Evolutionary conservation across 768 basidiomycete genomes (phyloP).

Genomic region (Mycena polygramma): DNA sequence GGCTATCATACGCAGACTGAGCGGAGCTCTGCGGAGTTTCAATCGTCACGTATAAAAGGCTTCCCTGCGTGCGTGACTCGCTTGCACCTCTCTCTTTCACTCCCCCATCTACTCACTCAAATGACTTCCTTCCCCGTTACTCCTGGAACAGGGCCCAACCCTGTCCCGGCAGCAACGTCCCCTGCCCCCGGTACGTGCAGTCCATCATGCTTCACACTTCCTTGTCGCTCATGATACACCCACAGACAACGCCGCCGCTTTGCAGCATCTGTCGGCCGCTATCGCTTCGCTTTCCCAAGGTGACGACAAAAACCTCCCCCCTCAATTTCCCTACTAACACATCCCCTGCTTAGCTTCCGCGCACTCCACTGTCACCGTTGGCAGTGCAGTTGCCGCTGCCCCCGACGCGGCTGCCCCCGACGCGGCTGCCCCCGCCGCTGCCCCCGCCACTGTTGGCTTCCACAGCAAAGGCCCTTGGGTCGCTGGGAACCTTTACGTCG

Average conservation of each 20-base stretch:
- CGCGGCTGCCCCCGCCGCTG: neutral
- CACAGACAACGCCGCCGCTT: neutral
- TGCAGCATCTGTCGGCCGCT: neutral
- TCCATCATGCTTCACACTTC: neutral
- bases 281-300: no score
- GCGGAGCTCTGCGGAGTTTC: no score
- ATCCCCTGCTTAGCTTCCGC: no score
- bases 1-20: no score
- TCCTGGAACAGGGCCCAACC: neutral
- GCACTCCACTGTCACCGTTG: no score
- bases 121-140: neutral
- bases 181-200: neutral
- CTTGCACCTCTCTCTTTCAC: no score
- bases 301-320: no score
- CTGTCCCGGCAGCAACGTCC: constrained; percentile 1
- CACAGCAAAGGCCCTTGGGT: constrained; percentile 10
- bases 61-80: no score
- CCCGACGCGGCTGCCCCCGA: no score
- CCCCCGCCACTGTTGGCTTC: neutral
- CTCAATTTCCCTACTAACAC: no score
- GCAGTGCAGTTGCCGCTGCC: no score
- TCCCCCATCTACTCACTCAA: neutral
- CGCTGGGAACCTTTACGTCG: no score
- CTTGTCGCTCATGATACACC: neutral
- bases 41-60: constrained; percentile 2